These are phyloP conservation scores for maize (Zea mays) DNA, from an alignment of 176 grass and related monocot genomes.

Conservation along the genomic window Zm-B73-REFERENCE-NAM-5.0 NC_050104.1:125202001-125202500, in stretches of 20 bases:
- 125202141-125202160: conserved; percentile 17
- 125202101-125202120: too few species aligned
- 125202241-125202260: conserved; percentile 21
- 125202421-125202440: background rate
- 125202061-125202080: too few species aligned
- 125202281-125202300: background rate
- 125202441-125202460: too few species aligned
- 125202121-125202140: too few species aligned
- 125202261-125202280: conserved; percentile 47
- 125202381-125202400: conserved; percentile 52
- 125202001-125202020: background rate
- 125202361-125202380: conserved; percentile 41
- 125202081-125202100: too few species aligned
- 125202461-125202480: too few species aligned
- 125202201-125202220: conserved; percentile 30
- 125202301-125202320: conserved; percentile 18
- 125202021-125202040: background rate
- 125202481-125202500: too few species aligned
- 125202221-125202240: conserved; percentile 34
- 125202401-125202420: background rate
- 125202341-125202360: conserved; percentile 52
- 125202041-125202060: background rate
- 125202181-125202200: background rate
- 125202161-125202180: background rate
- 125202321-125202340: conserved; percentile 26